Evolutionary conservation across 768 basidiomycete genomes (phyloP).

Genomic region (Hypsizygus marmoreus): DNA sequence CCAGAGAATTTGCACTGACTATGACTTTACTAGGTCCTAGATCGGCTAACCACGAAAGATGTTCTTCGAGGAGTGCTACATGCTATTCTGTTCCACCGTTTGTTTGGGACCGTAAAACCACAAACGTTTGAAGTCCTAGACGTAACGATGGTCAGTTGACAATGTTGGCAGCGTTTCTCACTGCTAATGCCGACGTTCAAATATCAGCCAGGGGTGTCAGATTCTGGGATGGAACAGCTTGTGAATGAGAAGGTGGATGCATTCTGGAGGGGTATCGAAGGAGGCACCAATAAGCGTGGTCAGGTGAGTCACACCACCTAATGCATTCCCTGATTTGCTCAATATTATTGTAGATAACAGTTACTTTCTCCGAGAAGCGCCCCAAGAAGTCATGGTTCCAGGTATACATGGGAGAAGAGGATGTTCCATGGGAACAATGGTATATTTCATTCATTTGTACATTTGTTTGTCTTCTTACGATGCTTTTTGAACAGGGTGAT

Average conservation of each 20-base stretch:
- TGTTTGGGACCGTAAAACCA: slow-evolving; percentile 80
- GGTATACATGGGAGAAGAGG: slow-evolving; percentile 72
- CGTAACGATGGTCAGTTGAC: slow-evolving; percentile 77
- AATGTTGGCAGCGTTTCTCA: too few species aligned
- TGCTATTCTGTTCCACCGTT: slow-evolving; percentile 78
- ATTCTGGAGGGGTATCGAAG: slow-evolving; percentile 80
- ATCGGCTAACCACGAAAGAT: slow-evolving; percentile 72
- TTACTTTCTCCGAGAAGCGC: slow-evolving; percentile 78
- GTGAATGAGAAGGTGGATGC: slow-evolving; percentile 75
- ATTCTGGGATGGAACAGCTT: slow-evolving; percentile 69
- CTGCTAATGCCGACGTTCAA: too few species aligned
- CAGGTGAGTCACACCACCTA: slow-evolving; percentile 44
- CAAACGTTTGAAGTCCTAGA: slow-evolving; percentile 79
- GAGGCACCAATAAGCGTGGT: slow-evolving; percentile 60
- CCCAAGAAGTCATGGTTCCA: slow-evolving; percentile 81
- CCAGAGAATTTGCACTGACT: slow-evolving; percentile 4
- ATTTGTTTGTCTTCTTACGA: too few species aligned
- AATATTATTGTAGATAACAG: slow-evolving; percentile 50
- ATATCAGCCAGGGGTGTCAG: slow-evolving; percentile 77
- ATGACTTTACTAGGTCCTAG: slow-evolving; percentile 55
- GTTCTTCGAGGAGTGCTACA: slow-evolving; percentile 79
- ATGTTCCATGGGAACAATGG: slow-evolving; percentile 90
- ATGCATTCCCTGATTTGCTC: background rate
- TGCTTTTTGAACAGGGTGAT: slow-evolving; percentile 55
- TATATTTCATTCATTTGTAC: slow-evolving; percentile 33